Base-by-base conservation (phyloP, 2,329 filamentous ascomycete species). In the Colletotrichum sp. region DNA sequence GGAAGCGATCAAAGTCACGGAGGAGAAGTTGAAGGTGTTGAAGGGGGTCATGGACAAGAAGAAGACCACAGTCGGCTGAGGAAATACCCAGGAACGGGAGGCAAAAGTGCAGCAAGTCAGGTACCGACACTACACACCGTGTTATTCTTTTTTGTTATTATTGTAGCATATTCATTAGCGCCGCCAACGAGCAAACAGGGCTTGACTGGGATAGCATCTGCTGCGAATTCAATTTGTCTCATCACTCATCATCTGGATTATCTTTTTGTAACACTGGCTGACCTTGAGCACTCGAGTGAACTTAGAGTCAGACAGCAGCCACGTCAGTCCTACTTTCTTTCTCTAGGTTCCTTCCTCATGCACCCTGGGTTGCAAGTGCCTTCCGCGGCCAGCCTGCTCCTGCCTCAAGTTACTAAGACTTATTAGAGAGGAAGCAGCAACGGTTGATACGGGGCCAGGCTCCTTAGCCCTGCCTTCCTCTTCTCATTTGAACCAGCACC, bases 1-100 rank as follows among this genome's bases (percentile, higher is more conserved):
- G 78, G 92, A 98, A 86, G 95, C 95, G 24, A 96, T 98, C 76
- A 88, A 91, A 70, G 91, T 98, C 34, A 98, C 96, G 4, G 95
- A 98, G 83, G 94, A 98, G 87, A 94, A 95, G 81, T 86, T 99
- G 36, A 90, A 91, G 71, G 91, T 94, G 57, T 86, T 99, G 77
- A 96, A 96, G 84, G 90, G 91, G 57, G 94, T 95, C 34, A 89
- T 96, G 68, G 90, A 91, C 77, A 90, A 89, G 81, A 92, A 89
- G 82, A 90, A 88, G 80, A 78, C 78, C 36, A 79, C 34, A 28
- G 32, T 12, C 18, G 49, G 59, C 21, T 76, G 59, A 76, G 57
- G 21, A 60, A 74, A 76, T 76, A 74, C 70, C 74, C 55, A 32
- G 55, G 32, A 44, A 69, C 28, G 74, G 71, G 65, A 55, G 36